phyloP scores from a whole-genome alignment of 2,329 filamentous ascomycete genomes.

The Hypoxylon sp. region DNA sequence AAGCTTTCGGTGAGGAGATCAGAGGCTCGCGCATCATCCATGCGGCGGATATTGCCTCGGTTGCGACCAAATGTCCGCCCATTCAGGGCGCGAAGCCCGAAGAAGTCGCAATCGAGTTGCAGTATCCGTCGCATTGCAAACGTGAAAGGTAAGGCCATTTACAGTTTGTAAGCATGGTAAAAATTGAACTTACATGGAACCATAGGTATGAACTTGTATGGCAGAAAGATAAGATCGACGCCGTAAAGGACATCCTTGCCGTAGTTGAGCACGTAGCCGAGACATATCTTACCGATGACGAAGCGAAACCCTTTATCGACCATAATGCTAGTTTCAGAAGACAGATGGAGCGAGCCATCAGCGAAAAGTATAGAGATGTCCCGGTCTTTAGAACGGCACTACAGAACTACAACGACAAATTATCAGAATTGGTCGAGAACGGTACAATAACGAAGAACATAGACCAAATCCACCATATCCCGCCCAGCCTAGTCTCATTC shows the following conservation, averaged over 20 bases:
- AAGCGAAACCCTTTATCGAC: conserved; percentile 76
- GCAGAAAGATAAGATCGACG: conserved; percentile 83
- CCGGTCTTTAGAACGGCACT: conserved; percentile 79
- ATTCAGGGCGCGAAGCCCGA: conserved; percentile 63
- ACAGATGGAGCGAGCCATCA: conserved; percentile 79
- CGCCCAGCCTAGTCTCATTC: conserved; percentile 78
- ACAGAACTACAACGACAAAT: conserved; percentile 78
- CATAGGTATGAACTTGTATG: conserved; percentile 78
- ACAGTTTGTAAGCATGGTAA: conserved; percentile 29
- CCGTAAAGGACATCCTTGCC: conserved; percentile 77
- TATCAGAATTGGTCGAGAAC: conserved; percentile 73
- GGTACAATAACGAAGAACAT: conserved; percentile 80
- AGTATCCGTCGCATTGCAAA: conserved; percentile 82
- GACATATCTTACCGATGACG: conserved; percentile 80
- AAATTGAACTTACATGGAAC: conserved; percentile 33
- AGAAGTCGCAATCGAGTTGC: conserved; percentile 74
- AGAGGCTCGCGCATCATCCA: conserved; percentile 65
- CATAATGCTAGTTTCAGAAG: conserved; percentile 80
- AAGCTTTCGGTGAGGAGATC: conserved; percentile 59
- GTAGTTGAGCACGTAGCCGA: conserved; percentile 77
- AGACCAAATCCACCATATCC: conserved; percentile 74
- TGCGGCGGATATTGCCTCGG: conserved; percentile 66
- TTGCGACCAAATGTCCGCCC: conserved; percentile 63
- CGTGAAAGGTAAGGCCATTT: conserved; percentile 70
- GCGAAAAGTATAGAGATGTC: conserved; percentile 72